A percentile compares a stretch with the other conserved stretches of the same genome.
Evolutionary conservation across 345 rosid species (phyloP).

Genomic region (Syzygium aqueum): DNA sequence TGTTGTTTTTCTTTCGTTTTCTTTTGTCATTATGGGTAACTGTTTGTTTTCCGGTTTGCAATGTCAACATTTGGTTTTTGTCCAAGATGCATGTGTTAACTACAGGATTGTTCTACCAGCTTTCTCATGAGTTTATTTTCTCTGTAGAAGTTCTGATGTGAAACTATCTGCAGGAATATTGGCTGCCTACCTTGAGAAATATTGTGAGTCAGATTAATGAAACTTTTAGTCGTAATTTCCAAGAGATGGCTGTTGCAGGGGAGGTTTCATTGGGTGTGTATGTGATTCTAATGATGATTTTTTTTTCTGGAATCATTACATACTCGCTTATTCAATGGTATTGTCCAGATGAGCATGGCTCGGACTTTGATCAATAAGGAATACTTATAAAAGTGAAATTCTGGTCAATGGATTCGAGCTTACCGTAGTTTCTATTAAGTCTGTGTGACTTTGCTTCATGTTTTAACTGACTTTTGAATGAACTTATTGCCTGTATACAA

Average conservation of each 20-base stretch:
- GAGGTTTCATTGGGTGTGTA: constrained; percentile 53
- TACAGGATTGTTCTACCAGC: neutral
- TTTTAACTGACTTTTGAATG: neutral
- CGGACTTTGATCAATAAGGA: constrained; percentile 82
- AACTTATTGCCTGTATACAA: neutral
- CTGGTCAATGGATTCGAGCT: constrained; percentile 30
- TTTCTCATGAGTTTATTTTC: neutral
- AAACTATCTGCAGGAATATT: constrained; percentile 41
- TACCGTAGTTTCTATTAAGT: neutral
- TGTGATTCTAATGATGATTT: neutral
- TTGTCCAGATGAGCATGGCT: constrained; percentile 62
- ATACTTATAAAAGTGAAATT: constrained; percentile 86
- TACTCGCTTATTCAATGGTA: neutral
- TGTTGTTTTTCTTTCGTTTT: neutral
- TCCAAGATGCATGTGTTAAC: neutral
- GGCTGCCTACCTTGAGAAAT: constrained; percentile 87
- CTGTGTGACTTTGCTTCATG: neutral
- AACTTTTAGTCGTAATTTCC: too few species aligned
- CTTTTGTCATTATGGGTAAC: neutral
- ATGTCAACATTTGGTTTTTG: neutral
- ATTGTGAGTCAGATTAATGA: constrained; percentile 76
- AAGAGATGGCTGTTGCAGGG: too few species aligned
- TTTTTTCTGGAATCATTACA: neutral
- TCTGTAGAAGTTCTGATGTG: neutral
- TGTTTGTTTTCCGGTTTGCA: neutral